Evolutionary conservation across 139 green algal genomes (phyloP).

Genomic region (Auxenochlorella pyrenoidosa): DNA sequence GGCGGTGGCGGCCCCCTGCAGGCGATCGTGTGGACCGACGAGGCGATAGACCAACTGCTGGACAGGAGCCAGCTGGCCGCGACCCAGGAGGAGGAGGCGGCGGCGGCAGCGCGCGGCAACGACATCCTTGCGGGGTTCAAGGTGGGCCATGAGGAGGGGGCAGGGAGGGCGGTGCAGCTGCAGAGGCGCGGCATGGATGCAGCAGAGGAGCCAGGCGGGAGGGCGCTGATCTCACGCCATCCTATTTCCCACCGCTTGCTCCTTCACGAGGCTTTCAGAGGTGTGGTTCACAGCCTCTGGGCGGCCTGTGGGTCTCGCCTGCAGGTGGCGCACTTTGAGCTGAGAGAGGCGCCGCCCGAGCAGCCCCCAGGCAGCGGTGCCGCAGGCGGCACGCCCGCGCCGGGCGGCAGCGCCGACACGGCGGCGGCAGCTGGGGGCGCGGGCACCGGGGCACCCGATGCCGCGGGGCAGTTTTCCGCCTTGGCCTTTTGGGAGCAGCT

Average conservation of each 20-base stretch:
- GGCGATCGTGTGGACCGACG: slow-evolving; percentile 16
- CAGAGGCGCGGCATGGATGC: no score
- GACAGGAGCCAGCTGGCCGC: background rate
- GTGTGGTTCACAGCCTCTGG: no score
- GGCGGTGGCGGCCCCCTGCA: no score
- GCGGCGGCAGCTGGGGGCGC: no score
- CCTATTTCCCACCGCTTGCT: no score
- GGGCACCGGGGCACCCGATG: background rate
- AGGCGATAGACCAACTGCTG: slow-evolving; percentile 7
- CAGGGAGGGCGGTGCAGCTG: no score
- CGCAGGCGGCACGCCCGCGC: no score
- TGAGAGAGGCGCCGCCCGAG: background rate
- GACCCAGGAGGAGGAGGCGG: background rate
- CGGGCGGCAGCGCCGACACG: no score
- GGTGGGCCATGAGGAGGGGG: background rate
- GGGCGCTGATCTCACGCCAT: no score
- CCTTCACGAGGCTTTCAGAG: no score
- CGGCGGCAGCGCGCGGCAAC: background rate
- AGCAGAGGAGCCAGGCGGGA: no score
- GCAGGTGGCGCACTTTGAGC: slow-evolving; percentile 19
- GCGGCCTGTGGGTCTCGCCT: no score
- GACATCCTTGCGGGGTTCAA: slow-evolving; percentile 24
- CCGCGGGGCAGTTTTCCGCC: background rate
- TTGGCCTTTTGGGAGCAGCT: background rate
- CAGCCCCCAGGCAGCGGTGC: background rate